These are phyloP conservation scores for Xylaria venustula DNA, from an alignment of 495 filamentous ascomycete species.

Conservation along the genomic window DNA sequence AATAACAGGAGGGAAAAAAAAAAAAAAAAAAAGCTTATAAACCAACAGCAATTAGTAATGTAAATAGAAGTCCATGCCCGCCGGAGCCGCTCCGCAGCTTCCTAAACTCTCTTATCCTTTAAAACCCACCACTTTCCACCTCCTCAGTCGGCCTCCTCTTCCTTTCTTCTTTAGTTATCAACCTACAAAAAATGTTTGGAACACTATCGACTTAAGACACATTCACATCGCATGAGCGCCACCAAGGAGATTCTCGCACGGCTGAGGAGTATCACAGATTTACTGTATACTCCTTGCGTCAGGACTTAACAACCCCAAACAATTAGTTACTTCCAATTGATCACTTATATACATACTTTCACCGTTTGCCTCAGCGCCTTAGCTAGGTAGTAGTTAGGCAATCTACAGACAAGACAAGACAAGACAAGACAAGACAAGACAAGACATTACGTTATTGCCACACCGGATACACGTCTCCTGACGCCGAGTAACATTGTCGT, in stretches of 20 bases:
- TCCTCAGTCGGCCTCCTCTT: not conserved
- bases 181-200: not conserved
- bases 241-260: constrained; percentile 43
- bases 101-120: not conserved
- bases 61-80: not conserved
- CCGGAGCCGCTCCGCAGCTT: not conserved
- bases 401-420: not conserved
- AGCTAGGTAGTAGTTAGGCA: not conserved
- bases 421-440: too few species aligned
- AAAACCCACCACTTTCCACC: constrained; percentile 3
- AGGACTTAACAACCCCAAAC: constrained; percentile 39
- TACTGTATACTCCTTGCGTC: constrained; percentile 65
- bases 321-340: too few species aligned
- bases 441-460: too few species aligned
- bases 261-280: constrained; percentile 61
- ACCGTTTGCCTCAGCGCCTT: too few species aligned
- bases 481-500: constrained; percentile 15
- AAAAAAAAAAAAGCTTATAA: too few species aligned
- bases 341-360: too few species aligned
- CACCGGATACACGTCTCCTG: not conserved
- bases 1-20: not conserved
- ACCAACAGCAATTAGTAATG: not conserved
- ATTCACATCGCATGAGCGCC: constrained; percentile 31
- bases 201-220: not conserved
- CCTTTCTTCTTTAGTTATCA: not conserved